Percentiles rank a stretch among this genome's conserved stretches.
Evolutionary conservation across 2,329 filamentous ascomycete genomes (phyloP).

Genomic region (Xylariaceae sp.): DNA sequence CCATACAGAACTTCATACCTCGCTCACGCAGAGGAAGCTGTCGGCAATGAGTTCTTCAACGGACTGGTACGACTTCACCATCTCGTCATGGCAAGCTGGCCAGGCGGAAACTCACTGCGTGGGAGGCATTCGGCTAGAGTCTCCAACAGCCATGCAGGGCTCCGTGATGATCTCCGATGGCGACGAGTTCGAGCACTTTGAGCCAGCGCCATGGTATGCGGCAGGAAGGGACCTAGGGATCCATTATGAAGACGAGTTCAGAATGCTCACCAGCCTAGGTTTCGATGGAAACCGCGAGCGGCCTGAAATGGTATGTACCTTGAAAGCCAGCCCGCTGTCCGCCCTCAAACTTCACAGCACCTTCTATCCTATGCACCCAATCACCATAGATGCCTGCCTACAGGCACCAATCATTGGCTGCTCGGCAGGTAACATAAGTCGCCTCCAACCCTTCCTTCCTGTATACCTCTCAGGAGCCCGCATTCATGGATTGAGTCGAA

Average conservation of each 20-base stretch:
- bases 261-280: slow-evolving; percentile 13
- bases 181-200: slow-evolving; percentile 32
- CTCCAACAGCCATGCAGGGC: too few species aligned
- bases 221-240: slow-evolving; percentile 16
- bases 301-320: too few species aligned
- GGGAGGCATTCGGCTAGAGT: slow-evolving; percentile 12
- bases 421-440: slow-evolving; percentile 9
- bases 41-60: background rate
- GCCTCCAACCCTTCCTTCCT: too few species aligned
- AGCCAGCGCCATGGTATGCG: slow-evolving; percentile 28
- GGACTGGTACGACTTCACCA: slow-evolving; percentile 16
- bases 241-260: slow-evolving; percentile 16
- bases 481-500: slow-evolving; percentile 5
- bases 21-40: slow-evolving; percentile 4
- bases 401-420: slow-evolving; percentile 14
- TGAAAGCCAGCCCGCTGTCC: too few species aligned
- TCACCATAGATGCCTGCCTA: slow-evolving; percentile 19
- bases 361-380: slow-evolving; percentile 13
- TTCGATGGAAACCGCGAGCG: too few species aligned
- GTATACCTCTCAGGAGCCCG: too few species aligned
- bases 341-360: too few species aligned
- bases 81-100: slow-evolving; percentile 11
- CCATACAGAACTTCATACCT: slow-evolving; percentile 9
- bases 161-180: too few species aligned
- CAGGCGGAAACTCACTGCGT: slow-evolving; percentile 11